phyloP scores from a whole-genome alignment of 768 basidiomycete genomes.

The Tephrocybe rancida region DNA sequence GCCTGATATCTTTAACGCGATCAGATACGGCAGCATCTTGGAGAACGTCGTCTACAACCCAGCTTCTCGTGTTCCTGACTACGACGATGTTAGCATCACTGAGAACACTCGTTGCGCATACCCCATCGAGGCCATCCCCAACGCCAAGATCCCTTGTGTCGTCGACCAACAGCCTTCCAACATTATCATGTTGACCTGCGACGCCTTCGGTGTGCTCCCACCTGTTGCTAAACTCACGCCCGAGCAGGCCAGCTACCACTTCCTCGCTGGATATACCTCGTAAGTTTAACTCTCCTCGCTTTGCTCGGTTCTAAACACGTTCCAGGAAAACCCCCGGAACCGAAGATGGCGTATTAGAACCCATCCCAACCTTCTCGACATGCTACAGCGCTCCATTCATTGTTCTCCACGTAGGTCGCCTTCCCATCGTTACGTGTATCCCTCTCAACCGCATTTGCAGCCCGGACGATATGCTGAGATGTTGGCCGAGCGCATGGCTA shows the following conservation, averaged over 20 bases:
- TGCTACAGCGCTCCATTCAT: constrained; percentile 99
- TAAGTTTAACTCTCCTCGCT: constrained; percentile 36
- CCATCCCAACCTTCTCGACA: constrained; percentile 98
- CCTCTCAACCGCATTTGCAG: constrained; percentile 30
- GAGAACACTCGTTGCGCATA: constrained; percentile 99
- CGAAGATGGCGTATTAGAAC: constrained; percentile 96
- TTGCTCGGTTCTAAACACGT: constrained; percentile 13
- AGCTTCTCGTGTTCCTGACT: constrained; percentile 79
- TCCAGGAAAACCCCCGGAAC: constrained; percentile 96
- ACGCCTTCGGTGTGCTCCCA: constrained; percentile 97
- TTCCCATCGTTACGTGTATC: background rate
- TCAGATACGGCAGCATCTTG: constrained; percentile 94
- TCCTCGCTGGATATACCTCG: constrained; percentile 96
- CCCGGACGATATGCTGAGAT: constrained; percentile 95
- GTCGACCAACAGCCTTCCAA: constrained; percentile 89
- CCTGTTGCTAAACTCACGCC: constrained; percentile 92
- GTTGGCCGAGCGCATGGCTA: constrained; percentile 93
- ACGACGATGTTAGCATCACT: constrained; percentile 95
- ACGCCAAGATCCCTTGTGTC: constrained; percentile 91
- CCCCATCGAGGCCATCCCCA: constrained; percentile 96
- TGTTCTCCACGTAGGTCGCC: constrained; percentile 78
- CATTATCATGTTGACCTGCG: constrained; percentile 97
- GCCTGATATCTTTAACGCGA: constrained; percentile 96
- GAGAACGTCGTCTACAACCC: constrained; percentile 99
- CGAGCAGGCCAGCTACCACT: constrained; percentile 97